phyloP scores from a whole-genome alignment of 768 basidiomycete genomes.

The Tylopilus felleus region DNA sequence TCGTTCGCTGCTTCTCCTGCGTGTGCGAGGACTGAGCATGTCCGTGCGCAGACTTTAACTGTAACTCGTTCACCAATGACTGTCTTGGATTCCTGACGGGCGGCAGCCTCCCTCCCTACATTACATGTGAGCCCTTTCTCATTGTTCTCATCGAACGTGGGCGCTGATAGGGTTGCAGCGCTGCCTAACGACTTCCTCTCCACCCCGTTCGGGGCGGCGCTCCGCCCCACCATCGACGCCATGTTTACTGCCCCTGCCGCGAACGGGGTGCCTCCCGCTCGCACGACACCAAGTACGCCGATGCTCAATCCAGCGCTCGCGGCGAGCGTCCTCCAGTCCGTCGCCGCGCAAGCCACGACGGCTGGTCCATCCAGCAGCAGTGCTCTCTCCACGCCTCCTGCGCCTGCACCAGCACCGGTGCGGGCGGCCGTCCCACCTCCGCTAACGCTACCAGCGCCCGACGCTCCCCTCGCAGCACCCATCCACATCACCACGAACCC shows the following conservation, averaged over 20 bases:
- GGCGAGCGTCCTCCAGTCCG: conserved; percentile 52
- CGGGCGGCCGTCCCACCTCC: conserved; percentile 18
- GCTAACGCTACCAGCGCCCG: conserved; percentile 30
- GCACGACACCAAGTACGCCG: conserved; percentile 24
- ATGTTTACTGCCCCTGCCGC: conserved; percentile 63
- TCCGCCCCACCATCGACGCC: conserved; percentile 87
- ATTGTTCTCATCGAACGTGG: not conserved
- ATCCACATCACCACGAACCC: conserved; percentile 74
- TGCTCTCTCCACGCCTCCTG: not conserved
- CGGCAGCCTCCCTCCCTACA: conserved; percentile 72
- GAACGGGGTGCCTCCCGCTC: conserved; percentile 30
- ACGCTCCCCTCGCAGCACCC: conserved; percentile 52
- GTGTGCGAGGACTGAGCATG: not conserved
- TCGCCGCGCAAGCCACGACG: conserved; percentile 49
- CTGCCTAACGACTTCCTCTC: conserved; percentile 82
- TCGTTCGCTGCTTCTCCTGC: not conserved
- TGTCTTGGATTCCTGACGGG: conserved; percentile 86
- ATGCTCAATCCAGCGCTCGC: conserved; percentile 49
- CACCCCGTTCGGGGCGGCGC: conserved; percentile 80
- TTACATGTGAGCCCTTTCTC: conserved; percentile 53
- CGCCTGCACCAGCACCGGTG: conserved; percentile 3
- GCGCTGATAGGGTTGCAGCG: conserved; percentile 39
- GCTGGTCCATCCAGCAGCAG: conserved; percentile 8
- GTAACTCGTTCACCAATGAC: conserved; percentile 93
- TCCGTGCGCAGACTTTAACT: conserved; percentile 71